Percentiles rank a stretch among this genome's conserved stretches.
phyloP scores from a whole-genome alignment of 306 rosid genomes.

The Prosopis cineraria region DNA sequence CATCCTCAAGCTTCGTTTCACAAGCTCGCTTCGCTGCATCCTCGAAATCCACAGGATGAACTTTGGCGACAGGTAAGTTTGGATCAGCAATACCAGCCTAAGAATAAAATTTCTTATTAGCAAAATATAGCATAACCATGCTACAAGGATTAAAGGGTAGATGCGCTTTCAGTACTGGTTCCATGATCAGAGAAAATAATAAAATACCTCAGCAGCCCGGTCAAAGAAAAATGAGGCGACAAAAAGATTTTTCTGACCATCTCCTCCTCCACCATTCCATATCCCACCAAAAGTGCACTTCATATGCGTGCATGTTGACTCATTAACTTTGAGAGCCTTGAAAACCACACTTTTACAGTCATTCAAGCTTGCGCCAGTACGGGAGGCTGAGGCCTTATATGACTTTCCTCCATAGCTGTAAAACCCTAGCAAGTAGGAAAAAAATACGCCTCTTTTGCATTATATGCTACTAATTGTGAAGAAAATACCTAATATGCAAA shows the following conservation, averaged over 20 bases:
- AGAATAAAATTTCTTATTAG: constrained; percentile 28
- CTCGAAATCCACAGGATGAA: constrained; percentile 67
- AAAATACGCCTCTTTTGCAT: neutral
- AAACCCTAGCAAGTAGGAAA: constrained; percentile 42
- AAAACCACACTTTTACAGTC: constrained; percentile 64
- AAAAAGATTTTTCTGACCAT: constrained; percentile 81
- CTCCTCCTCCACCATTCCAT: constrained; percentile 97
- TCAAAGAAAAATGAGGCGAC: constrained; percentile 99
- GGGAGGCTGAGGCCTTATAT: constrained; percentile 55
- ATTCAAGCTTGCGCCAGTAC: constrained; percentile 67
- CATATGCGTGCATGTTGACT: constrained; percentile 76
- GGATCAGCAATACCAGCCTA: constrained; percentile 86
- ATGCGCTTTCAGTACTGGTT: neutral
- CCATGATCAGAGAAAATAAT: constrained; percentile 11
- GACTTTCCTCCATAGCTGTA: constrained; percentile 69
- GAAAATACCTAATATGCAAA: neutral
- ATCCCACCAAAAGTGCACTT: constrained; percentile 89
- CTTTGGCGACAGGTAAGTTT: constrained; percentile 57
- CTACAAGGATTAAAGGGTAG: neutral
- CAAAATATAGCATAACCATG: constrained; percentile 29
- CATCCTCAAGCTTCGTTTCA: constrained; percentile 63
- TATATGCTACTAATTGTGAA: neutral
- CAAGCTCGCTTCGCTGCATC: constrained; percentile 84
- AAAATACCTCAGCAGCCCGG: constrained; percentile 86
- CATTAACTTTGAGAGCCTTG: constrained; percentile 74